A percentile compares a stretch with the other conserved stretches of the same genome.
Conservation (phyloP, 2,329 filamentous ascomycete species). For the Sordariomycetes sp. region DNA sequence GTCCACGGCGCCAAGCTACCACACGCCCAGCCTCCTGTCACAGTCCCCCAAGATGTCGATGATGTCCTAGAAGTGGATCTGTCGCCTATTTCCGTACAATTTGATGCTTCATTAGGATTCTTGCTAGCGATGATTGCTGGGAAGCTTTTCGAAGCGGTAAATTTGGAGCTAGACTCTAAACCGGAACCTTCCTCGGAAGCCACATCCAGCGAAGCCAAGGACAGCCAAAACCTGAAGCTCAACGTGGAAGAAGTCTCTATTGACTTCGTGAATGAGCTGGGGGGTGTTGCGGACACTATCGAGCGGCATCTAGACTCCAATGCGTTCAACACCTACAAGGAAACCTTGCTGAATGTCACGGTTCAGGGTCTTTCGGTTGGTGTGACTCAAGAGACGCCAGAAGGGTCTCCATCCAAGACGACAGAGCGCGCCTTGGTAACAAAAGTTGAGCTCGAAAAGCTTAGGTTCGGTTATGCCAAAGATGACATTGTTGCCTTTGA, state of each 20-base stretch:
- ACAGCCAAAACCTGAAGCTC: no score
- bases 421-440: slow-evolving; percentile 12
- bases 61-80: slow-evolving; percentile 36
- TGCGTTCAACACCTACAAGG: slow-evolving; percentile 30
- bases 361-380: slow-evolving; percentile 30
- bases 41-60: slow-evolving; percentile 7
- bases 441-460: slow-evolving; percentile 42
- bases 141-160: no score
- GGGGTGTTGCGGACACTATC: slow-evolving; percentile 40
- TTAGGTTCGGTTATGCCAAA: slow-evolving; percentile 53
- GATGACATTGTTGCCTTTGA: slow-evolving; percentile 58
- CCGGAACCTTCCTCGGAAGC: no score
- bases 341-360: slow-evolving; percentile 42
- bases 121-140: slow-evolving; percentile 41
- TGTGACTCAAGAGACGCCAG: not conserved
- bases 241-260: slow-evolving; percentile 39
- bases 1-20: slow-evolving; percentile 21
- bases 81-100: slow-evolving; percentile 42
- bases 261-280: slow-evolving; percentile 45
- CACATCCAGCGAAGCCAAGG: no score
- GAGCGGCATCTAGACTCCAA: slow-evolving; percentile 32
- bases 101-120: slow-evolving; percentile 48
- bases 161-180: no score
- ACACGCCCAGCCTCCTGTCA: not conserved
- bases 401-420: slow-evolving; percentile 6